phyloP scores from a whole-genome alignment of 176 grass and related monocot genomes.

The Calamus simplicifolius region DNA sequence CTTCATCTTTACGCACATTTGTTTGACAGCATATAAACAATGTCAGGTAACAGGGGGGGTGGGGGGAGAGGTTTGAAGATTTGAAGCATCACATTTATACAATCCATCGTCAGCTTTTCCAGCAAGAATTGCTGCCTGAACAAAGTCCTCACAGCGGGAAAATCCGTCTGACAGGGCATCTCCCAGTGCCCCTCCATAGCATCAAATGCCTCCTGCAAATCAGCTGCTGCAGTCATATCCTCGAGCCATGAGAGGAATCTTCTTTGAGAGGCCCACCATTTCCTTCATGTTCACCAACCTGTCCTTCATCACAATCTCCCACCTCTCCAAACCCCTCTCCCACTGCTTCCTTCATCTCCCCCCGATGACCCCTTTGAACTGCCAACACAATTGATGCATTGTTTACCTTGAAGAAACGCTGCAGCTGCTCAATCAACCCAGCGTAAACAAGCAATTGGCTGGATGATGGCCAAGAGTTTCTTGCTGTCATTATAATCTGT shows the following conservation, averaged over 20 bases:
- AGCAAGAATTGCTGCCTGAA: conserved; percentile 40
- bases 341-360: conserved; percentile 6
- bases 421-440: conserved; percentile 84
- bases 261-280: conserved; percentile 62
- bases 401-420: conserved; percentile 73
- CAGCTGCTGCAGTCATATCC: conserved; percentile 60
- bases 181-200: conserved; percentile 54
- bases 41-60: too few species aligned
- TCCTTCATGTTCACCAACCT: conserved; percentile 82
- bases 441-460: conserved; percentile 90
- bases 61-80: too few species aligned
- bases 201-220: conserved; percentile 92
- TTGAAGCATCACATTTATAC: too few species aligned
- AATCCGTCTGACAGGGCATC: conserved; percentile 59
- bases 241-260: conserved; percentile 75
- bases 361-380: conserved; percentile 3
- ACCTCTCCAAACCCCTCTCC: conserved; percentile 25
- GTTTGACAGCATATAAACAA: too few species aligned
- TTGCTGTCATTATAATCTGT: conserved; percentile 37
- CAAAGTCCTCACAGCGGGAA: conserved; percentile 69
- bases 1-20: too few species aligned
- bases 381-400: conserved; percentile 27
- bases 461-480: conserved; percentile 61
- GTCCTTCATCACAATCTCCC: conserved; percentile 89
- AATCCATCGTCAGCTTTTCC: conserved; percentile 3